Evolutionary conservation across 257 asterid genomes (phyloP).

Genomic region (Fraxinus americana): DNA sequence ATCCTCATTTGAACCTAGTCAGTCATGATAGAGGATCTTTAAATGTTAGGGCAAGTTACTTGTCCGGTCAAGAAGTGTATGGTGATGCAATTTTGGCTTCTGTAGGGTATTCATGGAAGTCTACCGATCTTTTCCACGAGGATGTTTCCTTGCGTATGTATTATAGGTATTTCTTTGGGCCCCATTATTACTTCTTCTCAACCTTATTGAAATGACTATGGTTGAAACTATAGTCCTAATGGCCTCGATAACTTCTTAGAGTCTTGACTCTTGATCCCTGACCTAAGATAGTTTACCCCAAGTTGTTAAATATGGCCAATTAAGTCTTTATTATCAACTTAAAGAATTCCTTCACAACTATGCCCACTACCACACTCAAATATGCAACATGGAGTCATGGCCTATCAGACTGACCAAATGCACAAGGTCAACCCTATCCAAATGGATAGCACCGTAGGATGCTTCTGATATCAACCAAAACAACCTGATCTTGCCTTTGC

Average conservation of each 20-base stretch:
- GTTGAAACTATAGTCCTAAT: neutral
- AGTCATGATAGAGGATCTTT: conserved; percentile 45
- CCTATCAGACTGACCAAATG: neutral
- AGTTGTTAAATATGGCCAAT: neutral
- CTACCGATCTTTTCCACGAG: conserved; percentile 62
- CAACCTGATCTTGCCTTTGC: neutral
- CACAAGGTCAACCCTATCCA: neutral
- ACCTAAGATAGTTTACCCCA: neutral
- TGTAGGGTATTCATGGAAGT: conserved; percentile 82
- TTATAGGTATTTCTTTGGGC: conserved; percentile 56
- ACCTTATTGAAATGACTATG: neutral
- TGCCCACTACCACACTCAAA: neutral
- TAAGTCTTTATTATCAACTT: neutral
- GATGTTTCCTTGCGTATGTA: conserved; percentile 59
- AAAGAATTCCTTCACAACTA: neutral
- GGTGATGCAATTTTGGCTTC: conserved; percentile 95
- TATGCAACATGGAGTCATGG: neutral
- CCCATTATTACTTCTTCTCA: conserved; percentile 17
- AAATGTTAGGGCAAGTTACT: conserved; percentile 77
- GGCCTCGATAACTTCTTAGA: neutral
- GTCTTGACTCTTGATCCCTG: neutral
- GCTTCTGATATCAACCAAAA: neutral
- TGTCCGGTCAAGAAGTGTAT: conserved; percentile 64
- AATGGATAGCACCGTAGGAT: neutral
- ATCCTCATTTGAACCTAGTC: conserved; percentile 34